Conservation (phyloP, 2,329 filamentous ascomycete genomes). For the Hymenoscyphus repandus region DNA sequence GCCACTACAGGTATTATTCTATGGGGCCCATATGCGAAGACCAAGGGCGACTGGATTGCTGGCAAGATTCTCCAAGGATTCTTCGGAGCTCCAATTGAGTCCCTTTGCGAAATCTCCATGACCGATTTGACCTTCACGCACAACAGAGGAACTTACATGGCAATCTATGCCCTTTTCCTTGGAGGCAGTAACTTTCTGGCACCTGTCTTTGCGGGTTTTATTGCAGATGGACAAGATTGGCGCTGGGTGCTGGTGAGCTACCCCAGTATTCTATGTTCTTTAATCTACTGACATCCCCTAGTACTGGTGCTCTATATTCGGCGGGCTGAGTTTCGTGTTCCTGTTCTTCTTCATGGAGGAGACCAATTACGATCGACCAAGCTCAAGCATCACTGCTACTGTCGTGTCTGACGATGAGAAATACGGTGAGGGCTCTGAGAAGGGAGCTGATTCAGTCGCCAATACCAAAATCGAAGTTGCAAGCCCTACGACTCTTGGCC, state of each 20-base stretch:
- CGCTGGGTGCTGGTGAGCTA: background rate
- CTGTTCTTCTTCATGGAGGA: slow-evolving; percentile 56
- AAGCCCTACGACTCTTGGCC: slow-evolving; percentile 24
- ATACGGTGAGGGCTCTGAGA: background rate
- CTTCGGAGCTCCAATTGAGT: slow-evolving; percentile 24
- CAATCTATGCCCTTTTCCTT: slow-evolving; percentile 39
- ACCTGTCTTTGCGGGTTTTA: slow-evolving; percentile 45
- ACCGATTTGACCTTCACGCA: slow-evolving; percentile 39
- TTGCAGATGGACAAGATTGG: slow-evolving; percentile 38
- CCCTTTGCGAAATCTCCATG: slow-evolving; percentile 29
- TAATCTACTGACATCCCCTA: no score
- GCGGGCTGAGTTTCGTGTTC: slow-evolving; percentile 40
- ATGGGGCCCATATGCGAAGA: slow-evolving; percentile 24
- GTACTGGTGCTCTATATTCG: slow-evolving; percentile 45
- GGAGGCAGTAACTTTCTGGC: slow-evolving; percentile 41
- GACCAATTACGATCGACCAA: slow-evolving; percentile 36
- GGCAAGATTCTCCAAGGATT: slow-evolving; percentile 25
- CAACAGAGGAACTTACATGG: slow-evolving; percentile 38
- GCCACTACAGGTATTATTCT: slow-evolving; percentile 33
- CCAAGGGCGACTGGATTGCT: slow-evolving; percentile 20
- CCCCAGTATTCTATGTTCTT: no score
- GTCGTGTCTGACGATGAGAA: slow-evolving; percentile 6
- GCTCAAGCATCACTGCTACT: slow-evolving; percentile 5
- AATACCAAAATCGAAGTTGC: slow-evolving; percentile 25
- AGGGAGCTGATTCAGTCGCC: slow-evolving; percentile 2